phyloP scores from a whole-genome alignment of 106 monocot species.

The Dendrobium officinale region DNA sequence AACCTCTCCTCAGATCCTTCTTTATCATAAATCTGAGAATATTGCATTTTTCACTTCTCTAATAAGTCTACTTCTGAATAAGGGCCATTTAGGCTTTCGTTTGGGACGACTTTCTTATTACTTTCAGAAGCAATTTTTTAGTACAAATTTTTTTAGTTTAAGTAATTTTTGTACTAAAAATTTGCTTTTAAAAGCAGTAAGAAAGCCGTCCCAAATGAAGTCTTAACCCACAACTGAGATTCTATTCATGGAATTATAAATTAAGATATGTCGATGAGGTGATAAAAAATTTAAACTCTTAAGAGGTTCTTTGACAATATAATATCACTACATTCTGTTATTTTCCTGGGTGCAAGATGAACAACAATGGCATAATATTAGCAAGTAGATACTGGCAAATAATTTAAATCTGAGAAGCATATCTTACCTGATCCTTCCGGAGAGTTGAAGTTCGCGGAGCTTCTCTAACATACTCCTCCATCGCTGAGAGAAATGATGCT shows the following conservation, averaged over 20 bases:
- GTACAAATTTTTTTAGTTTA: too few relatives aligned
- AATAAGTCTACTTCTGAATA: neutral
- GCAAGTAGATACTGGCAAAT: neutral
- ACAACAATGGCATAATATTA: neutral
- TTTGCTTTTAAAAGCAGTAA: too few relatives aligned
- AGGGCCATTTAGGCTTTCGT: neutral
- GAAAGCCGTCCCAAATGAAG: too few relatives aligned
- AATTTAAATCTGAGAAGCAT: neutral
- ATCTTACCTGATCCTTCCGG: constrained; percentile 11
- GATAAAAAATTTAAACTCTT: neutral
- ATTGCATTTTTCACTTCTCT: too few relatives aligned
- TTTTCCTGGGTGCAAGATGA: neutral
- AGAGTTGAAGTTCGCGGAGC: constrained; percentile 36
- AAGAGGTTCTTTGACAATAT: neutral
- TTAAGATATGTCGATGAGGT: too few relatives aligned
- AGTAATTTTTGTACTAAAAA: too few relatives aligned
- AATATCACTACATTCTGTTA: neutral
- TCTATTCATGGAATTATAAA: neutral
- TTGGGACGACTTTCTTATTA: too few relatives aligned
- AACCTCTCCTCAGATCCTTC: too few relatives aligned
- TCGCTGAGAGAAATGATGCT: constrained; percentile 70
- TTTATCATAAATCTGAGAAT: too few relatives aligned
- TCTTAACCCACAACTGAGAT: neutral
- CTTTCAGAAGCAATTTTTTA: too few relatives aligned
- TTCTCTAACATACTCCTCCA: constrained; percentile 93